Conservation (phyloP, 83 land plant genomes). For the Thuja plicata region DNA sequence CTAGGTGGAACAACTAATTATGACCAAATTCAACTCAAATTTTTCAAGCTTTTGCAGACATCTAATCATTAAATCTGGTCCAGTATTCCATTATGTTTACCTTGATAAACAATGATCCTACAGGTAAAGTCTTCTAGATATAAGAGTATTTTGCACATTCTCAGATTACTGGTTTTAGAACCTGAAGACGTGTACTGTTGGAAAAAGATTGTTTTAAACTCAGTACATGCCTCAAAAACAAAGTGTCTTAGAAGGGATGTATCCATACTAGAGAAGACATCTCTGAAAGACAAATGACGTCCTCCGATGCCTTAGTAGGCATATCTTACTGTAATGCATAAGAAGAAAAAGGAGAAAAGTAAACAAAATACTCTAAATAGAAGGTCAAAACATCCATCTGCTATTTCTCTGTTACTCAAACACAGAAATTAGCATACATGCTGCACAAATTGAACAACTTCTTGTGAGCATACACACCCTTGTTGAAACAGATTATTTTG, state of each 20-base stretch:
- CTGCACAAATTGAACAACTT: neutral
- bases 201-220: neutral
- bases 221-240: neutral
- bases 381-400: neutral
- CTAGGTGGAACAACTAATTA: too few species aligned
- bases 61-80: neutral
- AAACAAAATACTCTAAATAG: neutral
- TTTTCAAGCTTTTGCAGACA: too few species aligned
- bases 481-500: neutral
- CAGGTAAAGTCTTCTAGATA: too few species aligned
- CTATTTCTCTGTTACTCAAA: neutral
- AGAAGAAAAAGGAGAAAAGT: too few species aligned
- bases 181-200: neutral
- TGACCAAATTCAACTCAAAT: too few species aligned
- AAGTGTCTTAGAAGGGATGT: neutral
- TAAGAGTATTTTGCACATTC: neutral
- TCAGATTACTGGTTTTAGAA: neutral
- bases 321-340: too few species aligned
- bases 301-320: neutral
- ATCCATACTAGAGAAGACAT: neutral
- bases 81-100: neutral
- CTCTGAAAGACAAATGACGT: neutral
- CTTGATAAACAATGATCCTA: neutral
- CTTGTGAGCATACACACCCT: slow-evolving; percentile 2
- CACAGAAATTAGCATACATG: neutral